Evolutionary conservation across 805 yeast species (phyloP), one percentile per base, ranked within the genome.

Genomic region (Barnettozyma pratensis): DNA sequence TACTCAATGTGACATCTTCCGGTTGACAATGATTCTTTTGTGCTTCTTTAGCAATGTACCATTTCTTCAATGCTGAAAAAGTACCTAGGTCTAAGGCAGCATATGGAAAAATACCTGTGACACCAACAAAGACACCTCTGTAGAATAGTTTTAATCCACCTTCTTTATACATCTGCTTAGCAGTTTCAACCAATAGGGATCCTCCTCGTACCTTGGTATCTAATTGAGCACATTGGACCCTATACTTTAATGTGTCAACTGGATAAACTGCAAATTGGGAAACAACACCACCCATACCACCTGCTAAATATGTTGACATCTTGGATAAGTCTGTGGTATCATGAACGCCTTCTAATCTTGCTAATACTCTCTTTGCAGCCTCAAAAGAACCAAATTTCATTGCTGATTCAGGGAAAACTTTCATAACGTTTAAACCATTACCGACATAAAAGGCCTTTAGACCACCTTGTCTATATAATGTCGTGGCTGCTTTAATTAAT

Each of bases 361-460:
- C 84, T 60, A 94, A 71, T 30, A 84, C 61, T 48, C 86, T 73
- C 60, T 94, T 94, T 0, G 91, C 83, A 5, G 89, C 77, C 65
- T 92, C 99, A 65, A 94, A 92, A 4, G 96, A 82, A 4, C 99
- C 98, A 67, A 94, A 92, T 63, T 94, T 94, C 80, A 92, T 92
- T 1, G 98, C 97, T 36, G 96, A 85, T 65, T 92, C 99, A 0
- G 99, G 99, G 62, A 94, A 88, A 25, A 92, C 97, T 64, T 92
- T 92, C 47, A 91, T 59, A n/a, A 87, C 88, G 64, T 94, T 94
- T 42, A 92, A 72, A 1, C 97, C 98, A 68, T 92, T 92, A 6
- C 97, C 99, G 12, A 91, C 96, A 65, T 94, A 94, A 62, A 94
- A 94, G 0, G 94, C 84, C 48, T 77, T 76, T 4, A 90, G 47